Conservation (phyloP, 129 eudicot genomes). For the Flaveria brownii region DNA sequence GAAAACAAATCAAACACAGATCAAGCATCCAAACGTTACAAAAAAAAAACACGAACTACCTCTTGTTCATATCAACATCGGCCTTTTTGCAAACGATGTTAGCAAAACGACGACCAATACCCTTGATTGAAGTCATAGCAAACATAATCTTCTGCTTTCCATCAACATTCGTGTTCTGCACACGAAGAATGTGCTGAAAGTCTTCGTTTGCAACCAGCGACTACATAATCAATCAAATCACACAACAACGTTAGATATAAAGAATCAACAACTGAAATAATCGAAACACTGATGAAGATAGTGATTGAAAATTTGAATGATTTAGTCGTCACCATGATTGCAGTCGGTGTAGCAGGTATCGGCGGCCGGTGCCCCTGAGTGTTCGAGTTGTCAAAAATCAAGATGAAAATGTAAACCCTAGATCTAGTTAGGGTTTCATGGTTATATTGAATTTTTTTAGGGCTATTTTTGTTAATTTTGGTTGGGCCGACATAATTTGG, state of each 20-base stretch:
- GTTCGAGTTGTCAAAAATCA: neutral
- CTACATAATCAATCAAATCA: slow-evolving; percentile 19
- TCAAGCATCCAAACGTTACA: neutral
- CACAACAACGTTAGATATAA: neutral
- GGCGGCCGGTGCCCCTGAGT: slow-evolving; percentile 22
- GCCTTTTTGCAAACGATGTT: slow-evolving; percentile 74
- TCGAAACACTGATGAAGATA: neutral
- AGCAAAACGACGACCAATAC: slow-evolving; percentile 74
- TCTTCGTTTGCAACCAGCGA: slow-evolving; percentile 65
- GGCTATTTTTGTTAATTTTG: neutral
- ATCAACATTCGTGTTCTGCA: slow-evolving; percentile 67
- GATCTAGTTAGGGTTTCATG: neutral
- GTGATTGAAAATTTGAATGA: neutral
- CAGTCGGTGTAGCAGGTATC: slow-evolving; percentile 24
- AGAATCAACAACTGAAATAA: neutral
- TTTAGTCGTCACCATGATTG: slow-evolving; percentile 22
- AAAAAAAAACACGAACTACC: slow-evolving; percentile 27
- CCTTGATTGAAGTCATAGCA: slow-evolving; percentile 65
- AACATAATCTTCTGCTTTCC: slow-evolving; percentile 76
- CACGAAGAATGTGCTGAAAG: slow-evolving; percentile 75
- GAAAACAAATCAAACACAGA: too few relatives aligned
- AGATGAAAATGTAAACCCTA: slow-evolving; percentile 27
- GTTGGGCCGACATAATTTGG: slow-evolving; percentile 7
- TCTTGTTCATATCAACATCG: slow-evolving; percentile 72
- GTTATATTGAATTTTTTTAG: neutral